Percentiles rank a stretch among this genome's conserved stretches.
Conservation (phyloP, 495 filamentous ascomycete species). For the Schizothecium vesticola region DNA sequence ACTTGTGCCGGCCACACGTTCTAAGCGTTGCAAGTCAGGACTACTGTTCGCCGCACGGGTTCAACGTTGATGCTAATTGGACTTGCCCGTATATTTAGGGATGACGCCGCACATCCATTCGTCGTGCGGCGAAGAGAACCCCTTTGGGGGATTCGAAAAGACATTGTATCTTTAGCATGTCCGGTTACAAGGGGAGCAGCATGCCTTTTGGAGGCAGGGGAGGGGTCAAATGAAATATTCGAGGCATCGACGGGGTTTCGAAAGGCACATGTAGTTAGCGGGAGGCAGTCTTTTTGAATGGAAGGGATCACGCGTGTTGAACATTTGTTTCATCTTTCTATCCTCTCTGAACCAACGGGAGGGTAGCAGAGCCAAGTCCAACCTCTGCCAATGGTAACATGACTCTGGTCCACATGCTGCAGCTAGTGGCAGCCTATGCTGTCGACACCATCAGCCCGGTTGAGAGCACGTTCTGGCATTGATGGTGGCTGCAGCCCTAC, state of each 20-base stretch:
- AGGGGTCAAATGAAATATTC: not conserved
- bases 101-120: too few relatives aligned
- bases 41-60: not conserved
- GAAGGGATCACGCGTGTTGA: not conserved
- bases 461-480: not conserved
- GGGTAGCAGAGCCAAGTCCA: too few relatives aligned
- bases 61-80: too few relatives aligned
- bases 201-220: not conserved
- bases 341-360: too few relatives aligned
- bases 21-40: not conserved
- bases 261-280: not conserved
- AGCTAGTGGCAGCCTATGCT: not conserved
- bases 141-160: not conserved
- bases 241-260: not conserved
- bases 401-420: not conserved
- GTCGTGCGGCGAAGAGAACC: not conserved
- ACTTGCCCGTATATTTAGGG: too few relatives aligned
- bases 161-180: not conserved
- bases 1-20: not conserved
- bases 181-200: not conserved
- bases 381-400: not conserved
- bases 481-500: not conserved
- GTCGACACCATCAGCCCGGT: not conserved
- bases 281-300: too few relatives aligned
- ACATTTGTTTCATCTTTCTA: not conserved